phyloP scores from a whole-genome alignment of 495 filamentous ascomycete genomes.

The Aspergillus ellipticus region DNA sequence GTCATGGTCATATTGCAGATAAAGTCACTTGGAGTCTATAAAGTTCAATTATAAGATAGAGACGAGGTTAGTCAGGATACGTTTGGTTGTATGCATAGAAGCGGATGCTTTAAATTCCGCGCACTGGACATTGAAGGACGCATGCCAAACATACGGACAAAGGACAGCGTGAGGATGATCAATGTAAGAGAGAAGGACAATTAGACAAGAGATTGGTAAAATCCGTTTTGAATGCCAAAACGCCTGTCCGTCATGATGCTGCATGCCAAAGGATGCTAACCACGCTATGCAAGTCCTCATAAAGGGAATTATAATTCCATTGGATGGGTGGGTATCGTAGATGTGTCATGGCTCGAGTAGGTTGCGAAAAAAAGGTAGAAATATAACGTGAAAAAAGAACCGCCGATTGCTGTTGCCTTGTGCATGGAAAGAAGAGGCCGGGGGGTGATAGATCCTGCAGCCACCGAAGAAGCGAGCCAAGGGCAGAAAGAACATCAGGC shows the following conservation, averaged over 20 bases:
- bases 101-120: neutral
- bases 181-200: constrained; percentile 1
- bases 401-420: neutral
- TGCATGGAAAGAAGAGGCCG: neutral
- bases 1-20: neutral
- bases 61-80: neutral
- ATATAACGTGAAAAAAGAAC: constrained; percentile 1
- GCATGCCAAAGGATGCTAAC: constrained; percentile 38
- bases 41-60: neutral
- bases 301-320: constrained; percentile 18
- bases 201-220: constrained; percentile 11
- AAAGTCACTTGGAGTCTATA: neutral
- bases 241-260: constrained; percentile 38
- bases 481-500: constrained; percentile 15
- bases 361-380: constrained; percentile 5
- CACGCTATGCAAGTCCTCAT: constrained; percentile 46
- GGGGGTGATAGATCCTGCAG: neutral
- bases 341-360: constrained; percentile 17
- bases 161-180: constrained; percentile 4
- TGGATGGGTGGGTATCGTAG: constrained; percentile 21
- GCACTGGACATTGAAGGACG: constrained; percentile 8
- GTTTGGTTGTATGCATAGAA: neutral
- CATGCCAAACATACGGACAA: constrained; percentile 7
- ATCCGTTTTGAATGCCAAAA: constrained; percentile 23
- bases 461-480: neutral